Evolutionary conservation across 2,329 filamentous ascomycete species (phyloP), one percentile per base, ranked within the genome.

Genomic region (Endothia cerciana): DNA sequence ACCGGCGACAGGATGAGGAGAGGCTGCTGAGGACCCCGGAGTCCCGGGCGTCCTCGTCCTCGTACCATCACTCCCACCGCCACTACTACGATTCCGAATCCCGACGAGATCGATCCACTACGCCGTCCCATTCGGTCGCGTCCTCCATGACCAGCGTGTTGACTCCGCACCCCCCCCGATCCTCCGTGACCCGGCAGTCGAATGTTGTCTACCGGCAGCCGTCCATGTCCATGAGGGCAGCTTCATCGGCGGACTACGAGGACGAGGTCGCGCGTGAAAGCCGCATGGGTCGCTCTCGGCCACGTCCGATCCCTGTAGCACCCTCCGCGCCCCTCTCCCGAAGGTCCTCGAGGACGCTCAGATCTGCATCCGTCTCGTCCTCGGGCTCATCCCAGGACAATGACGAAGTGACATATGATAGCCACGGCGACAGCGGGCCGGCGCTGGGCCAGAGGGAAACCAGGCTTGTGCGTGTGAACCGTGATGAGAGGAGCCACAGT

Each of bases 261-360:
- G 72, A 71, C 4, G 71, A 73, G 40, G 71, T 70, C 6, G 71
- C 72, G 36, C 72, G 72, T 40, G 73, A 71, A 62, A 75, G 73
- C 65, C 74, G 73, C 56, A 72, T 71, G 57, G 71, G 71, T 36
- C 66, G 62, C 33, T 74, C 73, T 7, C 72, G 57, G 6, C 40
- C 63, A 33, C 66, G 63, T 25, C 55, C 63, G 28, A 41, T 68
- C n/a, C 63, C 58, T 43, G 22, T 47, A n/a, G 60, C 28, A 3
- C 77, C 76, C 45, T 80, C 79, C 4, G 78, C 77, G 30, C 77
- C 75, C 7, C 71, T 73, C 28, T 78, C 79, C 49, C 73, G 72
- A 62, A 72, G 73, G 47, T 78, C 75, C 33, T 78, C 72, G 62
- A 74, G 73, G 55, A 77, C 72, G 59, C 28, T 41, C 19, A 40